Conservation (phyloP, 2,329 filamentous ascomycete species). For the Macrophomina tecta region DNA sequence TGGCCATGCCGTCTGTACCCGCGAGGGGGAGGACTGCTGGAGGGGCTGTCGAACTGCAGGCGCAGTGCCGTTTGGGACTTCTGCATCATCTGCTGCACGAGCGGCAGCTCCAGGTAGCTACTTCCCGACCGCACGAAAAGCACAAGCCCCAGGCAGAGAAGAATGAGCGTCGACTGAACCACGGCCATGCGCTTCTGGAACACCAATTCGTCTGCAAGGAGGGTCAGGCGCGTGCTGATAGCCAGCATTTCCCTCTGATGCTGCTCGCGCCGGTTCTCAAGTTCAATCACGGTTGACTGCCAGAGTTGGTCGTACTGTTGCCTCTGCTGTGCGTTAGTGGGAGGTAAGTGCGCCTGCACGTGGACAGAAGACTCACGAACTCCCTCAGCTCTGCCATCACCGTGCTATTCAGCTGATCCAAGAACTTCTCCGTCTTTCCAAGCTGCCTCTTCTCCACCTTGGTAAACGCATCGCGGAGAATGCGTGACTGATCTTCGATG, state of each 20-base stretch:
- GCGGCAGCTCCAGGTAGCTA: constrained; percentile 48
- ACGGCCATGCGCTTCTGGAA: constrained; percentile 90
- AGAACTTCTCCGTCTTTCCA: constrained; percentile 79
- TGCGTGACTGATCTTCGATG: constrained; percentile 93
- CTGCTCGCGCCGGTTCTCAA: constrained; percentile 86
- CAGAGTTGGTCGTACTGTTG: constrained; percentile 94
- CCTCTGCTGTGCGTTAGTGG: constrained; percentile 49
- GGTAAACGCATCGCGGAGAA: constrained; percentile 83
- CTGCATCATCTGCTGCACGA: constrained; percentile 52
- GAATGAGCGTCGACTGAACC: constrained; percentile 83
- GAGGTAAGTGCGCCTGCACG: background rate
- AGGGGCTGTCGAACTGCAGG: constrained; percentile 42
- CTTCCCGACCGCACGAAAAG: constrained; percentile 66
- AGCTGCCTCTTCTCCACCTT: constrained; percentile 88
- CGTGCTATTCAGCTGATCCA: constrained; percentile 84
- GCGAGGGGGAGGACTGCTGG: constrained; percentile 44
- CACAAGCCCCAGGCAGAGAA: constrained; percentile 85
- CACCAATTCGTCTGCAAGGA: constrained; percentile 90
- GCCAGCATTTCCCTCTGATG: constrained; percentile 84
- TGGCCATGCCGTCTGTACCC: constrained; percentile 40
- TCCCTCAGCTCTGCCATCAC: constrained; percentile 75
- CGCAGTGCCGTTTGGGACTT: constrained; percentile 40
- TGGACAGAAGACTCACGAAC: constrained; percentile 50
- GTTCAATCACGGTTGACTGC: constrained; percentile 91
- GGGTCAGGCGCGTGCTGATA: constrained; percentile 77